phyloP scores from a whole-genome alignment of 495 filamentous ascomycete species.

The Schizothecium vesticola region DNA sequence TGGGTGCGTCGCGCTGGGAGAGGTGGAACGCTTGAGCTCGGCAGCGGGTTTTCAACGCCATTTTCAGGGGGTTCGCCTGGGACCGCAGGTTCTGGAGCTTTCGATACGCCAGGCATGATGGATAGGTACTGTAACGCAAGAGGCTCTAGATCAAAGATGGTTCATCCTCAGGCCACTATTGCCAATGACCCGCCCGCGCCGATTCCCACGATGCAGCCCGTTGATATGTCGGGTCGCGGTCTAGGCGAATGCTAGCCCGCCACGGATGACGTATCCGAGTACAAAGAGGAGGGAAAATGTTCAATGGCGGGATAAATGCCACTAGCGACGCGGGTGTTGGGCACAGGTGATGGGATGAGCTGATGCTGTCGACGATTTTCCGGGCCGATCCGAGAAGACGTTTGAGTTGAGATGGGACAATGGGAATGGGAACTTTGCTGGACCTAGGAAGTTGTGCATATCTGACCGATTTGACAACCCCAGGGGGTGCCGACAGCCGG shows the following conservation, averaged over 20 bases:
- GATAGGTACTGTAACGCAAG: not conserved
- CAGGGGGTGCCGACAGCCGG: not conserved
- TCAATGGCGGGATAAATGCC: not conserved
- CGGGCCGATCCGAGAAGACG: not conserved
- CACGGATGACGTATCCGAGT: not conserved
- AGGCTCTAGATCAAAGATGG: not conserved
- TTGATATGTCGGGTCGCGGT: not conserved
- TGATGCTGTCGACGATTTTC: not conserved
- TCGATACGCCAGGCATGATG: not conserved
- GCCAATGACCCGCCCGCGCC: not conserved
- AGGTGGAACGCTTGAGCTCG: not conserved
- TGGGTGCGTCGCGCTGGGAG: constrained; percentile 21
- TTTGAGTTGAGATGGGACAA: not conserved
- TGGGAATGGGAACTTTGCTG: not conserved
- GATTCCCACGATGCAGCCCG: not conserved
- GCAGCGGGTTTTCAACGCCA: not conserved
- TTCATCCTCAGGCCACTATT: not conserved
- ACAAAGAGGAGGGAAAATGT: not conserved
- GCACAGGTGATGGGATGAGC: not conserved
- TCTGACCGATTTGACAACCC: not conserved
- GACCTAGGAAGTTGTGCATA: not conserved
- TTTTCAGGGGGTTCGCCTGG: not conserved
- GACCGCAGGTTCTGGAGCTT: not conserved
- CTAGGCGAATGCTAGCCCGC: not conserved
- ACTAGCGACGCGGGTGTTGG: not conserved